A percentile compares a stretch with the other conserved stretches of the same genome.
phyloP scores from a whole-genome alignment of 2,329 filamentous ascomycete species.

The Dothistroma pini region DNA sequence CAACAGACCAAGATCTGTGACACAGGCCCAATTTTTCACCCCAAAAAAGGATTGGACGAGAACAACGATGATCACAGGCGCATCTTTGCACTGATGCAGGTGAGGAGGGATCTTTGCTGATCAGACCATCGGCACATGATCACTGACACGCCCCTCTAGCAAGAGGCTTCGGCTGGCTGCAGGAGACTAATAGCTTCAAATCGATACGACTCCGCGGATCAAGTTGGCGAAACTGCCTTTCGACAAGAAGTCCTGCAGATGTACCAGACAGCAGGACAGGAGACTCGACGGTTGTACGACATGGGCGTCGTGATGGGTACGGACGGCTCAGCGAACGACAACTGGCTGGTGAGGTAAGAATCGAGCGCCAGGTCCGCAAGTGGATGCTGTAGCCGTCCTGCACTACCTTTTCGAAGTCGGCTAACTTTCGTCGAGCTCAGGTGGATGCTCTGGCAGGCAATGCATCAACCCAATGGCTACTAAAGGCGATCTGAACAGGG shows the following conservation, averaged over 20 bases:
- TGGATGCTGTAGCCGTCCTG: too few relatives aligned
- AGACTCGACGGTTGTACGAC: slow-evolving; percentile 39
- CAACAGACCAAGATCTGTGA: not conserved
- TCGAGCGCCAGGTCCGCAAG: too few relatives aligned
- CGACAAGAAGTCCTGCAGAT: slow-evolving; percentile 40
- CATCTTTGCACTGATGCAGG: slow-evolving; percentile 2
- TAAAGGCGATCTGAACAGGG: not conserved
- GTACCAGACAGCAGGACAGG: slow-evolving; percentile 35
- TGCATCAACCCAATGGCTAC: slow-evolving; percentile 13
- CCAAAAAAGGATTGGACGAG: not conserved
- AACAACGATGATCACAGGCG: not conserved
- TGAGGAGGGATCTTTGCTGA: not conserved
- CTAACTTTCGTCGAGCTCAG: slow-evolving; percentile 12
- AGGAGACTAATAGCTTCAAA: not conserved
- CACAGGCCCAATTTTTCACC: not conserved
- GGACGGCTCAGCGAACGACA: slow-evolving; percentile 37
- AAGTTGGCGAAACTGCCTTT: slow-evolving; percentile 44
- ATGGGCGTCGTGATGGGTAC: slow-evolving; percentile 36
- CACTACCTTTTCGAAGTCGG: not conserved
- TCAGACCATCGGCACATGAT: not conserved
- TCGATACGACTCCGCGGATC: slow-evolving; percentile 29
- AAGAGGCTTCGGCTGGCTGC: not conserved
- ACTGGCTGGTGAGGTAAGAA: slow-evolving; percentile 40
- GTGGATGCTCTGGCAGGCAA: slow-evolving; percentile 46
- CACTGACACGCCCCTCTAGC: not conserved